Conservation (phyloP, 164 flowering plant species). For the Liriodendron chinense region DNA sequence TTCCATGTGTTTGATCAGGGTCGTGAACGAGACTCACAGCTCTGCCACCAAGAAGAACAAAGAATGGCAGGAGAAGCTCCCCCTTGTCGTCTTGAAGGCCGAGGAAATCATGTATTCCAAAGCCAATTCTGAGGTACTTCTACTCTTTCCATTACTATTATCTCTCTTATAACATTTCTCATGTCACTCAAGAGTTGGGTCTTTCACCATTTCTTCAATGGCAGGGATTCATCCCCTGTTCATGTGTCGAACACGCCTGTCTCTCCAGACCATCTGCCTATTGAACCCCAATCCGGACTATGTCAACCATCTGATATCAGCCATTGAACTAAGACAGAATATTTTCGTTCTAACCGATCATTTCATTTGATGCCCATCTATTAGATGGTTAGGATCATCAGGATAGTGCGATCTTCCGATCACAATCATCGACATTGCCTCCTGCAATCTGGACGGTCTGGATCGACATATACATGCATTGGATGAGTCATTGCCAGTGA, state of each 20-base stretch:
- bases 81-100: slow-evolving; percentile 81
- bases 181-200: neutral
- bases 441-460: neutral
- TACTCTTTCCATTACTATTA: neutral
- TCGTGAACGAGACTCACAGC: slow-evolving; percentile 63
- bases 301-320: neutral
- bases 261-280: neutral
- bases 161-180: neutral
- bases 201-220: neutral
- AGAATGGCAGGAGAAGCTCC: slow-evolving; percentile 94
- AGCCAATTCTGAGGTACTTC: slow-evolving; percentile 89
- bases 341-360: neutral
- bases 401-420: neutral
- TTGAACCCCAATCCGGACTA: too few species aligned
- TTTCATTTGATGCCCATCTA: neutral
- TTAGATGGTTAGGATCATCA: neutral
- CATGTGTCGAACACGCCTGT: too few species aligned
- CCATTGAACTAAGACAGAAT: neutral
- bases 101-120: slow-evolving; percentile 97
- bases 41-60: slow-evolving; percentile 71
- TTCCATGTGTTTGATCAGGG: slow-evolving; percentile 33
- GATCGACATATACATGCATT: neutral
- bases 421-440: neutral
- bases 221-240: too few species aligned
- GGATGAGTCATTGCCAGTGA: neutral